phyloP scores from a whole-genome alignment of 148 eudicot species.

The Amaranthus palmeri region DNA sequence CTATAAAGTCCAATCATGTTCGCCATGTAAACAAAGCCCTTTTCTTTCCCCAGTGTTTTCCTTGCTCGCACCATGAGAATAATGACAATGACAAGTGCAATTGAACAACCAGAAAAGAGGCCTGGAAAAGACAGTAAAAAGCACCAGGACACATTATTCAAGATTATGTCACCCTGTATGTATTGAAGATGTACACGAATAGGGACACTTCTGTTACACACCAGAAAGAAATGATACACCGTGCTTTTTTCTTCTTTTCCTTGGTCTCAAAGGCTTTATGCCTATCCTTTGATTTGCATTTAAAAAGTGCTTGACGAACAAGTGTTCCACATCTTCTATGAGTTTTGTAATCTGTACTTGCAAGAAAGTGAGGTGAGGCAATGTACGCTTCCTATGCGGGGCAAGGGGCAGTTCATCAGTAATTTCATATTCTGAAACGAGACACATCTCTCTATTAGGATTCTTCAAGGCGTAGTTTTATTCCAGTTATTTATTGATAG shows the following conservation, averaged over 20 bases:
- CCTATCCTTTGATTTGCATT: constrained; percentile 65
- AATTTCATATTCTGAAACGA: background rate
- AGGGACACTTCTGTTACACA: constrained; percentile 7
- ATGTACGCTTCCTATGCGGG: background rate
- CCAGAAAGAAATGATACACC: constrained; percentile 69
- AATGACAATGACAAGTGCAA: constrained; percentile 53
- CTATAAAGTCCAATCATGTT: constrained; percentile 68
- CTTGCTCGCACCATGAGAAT: constrained; percentile 46
- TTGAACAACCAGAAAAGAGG: constrained; percentile 66
- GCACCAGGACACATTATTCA: constrained; percentile 11
- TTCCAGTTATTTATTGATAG: background rate
- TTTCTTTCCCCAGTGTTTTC: constrained; percentile 36
- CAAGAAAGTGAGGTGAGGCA: constrained; percentile 8
- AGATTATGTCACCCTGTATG: background rate
- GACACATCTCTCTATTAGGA: background rate
- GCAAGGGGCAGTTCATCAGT: background rate
- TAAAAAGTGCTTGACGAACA: constrained; percentile 61
- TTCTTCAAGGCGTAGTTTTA: background rate
- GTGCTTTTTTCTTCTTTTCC: constrained; percentile 51
- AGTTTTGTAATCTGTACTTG: constrained; percentile 47
- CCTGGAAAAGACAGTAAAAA: constrained; percentile 37
- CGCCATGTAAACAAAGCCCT: constrained; percentile 39
- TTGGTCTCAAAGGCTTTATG: constrained; percentile 64
- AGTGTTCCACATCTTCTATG: constrained; percentile 54
- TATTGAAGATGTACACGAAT: background rate